These are phyloP conservation scores for Gliomastix tumulicola DNA, from an alignment of 2,329 filamentous ascomycete species.

Conservation along the genomic window DNA sequence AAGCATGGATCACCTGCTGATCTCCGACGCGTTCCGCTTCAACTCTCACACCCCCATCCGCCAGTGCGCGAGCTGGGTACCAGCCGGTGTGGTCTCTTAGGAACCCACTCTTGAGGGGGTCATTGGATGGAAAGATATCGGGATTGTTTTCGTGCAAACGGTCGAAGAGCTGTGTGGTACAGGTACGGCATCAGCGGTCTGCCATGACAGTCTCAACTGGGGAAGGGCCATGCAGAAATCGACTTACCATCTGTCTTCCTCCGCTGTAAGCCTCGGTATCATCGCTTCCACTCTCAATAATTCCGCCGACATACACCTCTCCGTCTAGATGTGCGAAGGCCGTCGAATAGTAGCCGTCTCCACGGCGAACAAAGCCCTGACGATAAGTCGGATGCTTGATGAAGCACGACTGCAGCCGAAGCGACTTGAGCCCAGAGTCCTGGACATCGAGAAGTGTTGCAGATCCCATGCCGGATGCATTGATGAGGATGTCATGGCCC, in stretches of 20 bases:
- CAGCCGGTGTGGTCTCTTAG: background rate
- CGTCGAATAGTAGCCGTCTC: background rate
- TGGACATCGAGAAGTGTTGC: conserved; percentile 5
- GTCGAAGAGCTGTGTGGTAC: background rate
- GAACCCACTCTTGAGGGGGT: background rate
- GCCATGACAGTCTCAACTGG: background rate
- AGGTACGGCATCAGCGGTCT: background rate
- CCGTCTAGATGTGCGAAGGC: background rate
- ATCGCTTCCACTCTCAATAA: background rate
- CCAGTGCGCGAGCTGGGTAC: background rate
- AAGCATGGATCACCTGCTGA: conserved; percentile 2
- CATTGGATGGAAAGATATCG: background rate
- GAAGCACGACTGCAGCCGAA: background rate
- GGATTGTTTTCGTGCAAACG: background rate
- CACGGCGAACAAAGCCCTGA: background rate
- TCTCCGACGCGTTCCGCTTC: background rate
- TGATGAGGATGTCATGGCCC: conserved; percentile 9
- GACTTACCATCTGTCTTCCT: background rate
- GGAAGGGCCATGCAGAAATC: too few relatives aligned
- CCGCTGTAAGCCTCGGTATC: background rate
- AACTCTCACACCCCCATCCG: background rate
- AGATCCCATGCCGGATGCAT: conserved; percentile 5
- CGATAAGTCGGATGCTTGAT: background rate
- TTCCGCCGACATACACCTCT: background rate
- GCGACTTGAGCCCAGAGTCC: background rate